Conservation (phyloP, 805 yeast genomes). For the Babjeviella inositovora region DNA sequence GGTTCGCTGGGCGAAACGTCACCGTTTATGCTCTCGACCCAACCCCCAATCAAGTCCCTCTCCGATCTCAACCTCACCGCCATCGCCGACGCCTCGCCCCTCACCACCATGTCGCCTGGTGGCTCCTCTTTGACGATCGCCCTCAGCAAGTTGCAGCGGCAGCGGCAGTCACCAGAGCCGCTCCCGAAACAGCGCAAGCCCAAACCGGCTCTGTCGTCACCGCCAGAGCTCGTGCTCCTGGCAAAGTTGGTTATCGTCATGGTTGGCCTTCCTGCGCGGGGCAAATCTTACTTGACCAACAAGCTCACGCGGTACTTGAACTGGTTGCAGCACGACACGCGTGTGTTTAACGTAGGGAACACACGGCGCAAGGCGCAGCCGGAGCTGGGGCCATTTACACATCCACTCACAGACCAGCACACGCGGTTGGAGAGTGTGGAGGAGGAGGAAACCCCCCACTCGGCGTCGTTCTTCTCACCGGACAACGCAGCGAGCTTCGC, state of each 20-base stretch:
- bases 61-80: slow-evolving; percentile 5
- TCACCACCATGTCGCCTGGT: slow-evolving; percentile 13
- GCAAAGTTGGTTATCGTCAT: slow-evolving; percentile 84
- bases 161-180: slow-evolving; percentile 82
- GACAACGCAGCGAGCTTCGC: slow-evolving; percentile 46
- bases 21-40: slow-evolving; percentile 6
- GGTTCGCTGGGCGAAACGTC: too few relatives aligned
- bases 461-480: slow-evolving; percentile 79
- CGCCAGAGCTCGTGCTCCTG: slow-evolving; percentile 54
- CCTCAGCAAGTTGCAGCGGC: too few relatives aligned
- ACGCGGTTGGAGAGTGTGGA: slow-evolving; percentile 12
- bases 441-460: slow-evolving; percentile 25
- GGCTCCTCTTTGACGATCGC: slow-evolving; percentile 23
- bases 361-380: slow-evolving; percentile 67
- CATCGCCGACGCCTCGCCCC: slow-evolving; percentile 3
- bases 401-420: slow-evolving; percentile 32
- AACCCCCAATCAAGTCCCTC: too few relatives aligned
- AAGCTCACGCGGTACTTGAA: slow-evolving; percentile 81
- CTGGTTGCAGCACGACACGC: slow-evolving; percentile 85
- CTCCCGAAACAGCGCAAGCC: slow-evolving; percentile 82
- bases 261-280: slow-evolving; percentile 95
- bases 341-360: slow-evolving; percentile 90
- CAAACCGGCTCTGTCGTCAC: slow-evolving; percentile 68
- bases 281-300: slow-evolving; percentile 86
- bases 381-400: slow-evolving; percentile 51